phyloP scores from a whole-genome alignment of 2,329 filamentous ascomycete genomes.

The Microcyclospora tardicrescens region DNA sequence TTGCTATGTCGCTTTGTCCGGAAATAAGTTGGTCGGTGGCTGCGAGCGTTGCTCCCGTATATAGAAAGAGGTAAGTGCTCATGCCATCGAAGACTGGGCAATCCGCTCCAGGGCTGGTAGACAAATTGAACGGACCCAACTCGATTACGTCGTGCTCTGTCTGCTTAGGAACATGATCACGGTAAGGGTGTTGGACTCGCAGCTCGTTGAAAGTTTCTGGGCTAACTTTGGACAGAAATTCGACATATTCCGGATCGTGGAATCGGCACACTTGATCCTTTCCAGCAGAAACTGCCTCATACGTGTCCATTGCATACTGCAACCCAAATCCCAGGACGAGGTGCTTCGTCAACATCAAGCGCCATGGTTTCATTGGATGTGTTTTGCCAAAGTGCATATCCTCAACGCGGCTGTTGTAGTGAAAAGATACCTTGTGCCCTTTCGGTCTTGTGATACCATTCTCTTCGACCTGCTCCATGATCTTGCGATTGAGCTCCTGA shows the following conservation, averaged over 20 bases:
- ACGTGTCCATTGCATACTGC: slow-evolving; percentile 93
- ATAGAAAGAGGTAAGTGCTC: slow-evolving; percentile 89
- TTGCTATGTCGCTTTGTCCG: slow-evolving; percentile 82
- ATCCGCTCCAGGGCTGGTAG: slow-evolving; percentile 53
- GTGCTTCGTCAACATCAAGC: slow-evolving; percentile 86
- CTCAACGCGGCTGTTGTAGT: slow-evolving; percentile 90
- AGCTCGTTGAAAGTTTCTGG: slow-evolving; percentile 36
- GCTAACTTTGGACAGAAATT: slow-evolving; percentile 51
- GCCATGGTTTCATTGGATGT: slow-evolving; percentile 99
- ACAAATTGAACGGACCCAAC: slow-evolving; percentile 60
- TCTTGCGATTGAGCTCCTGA: slow-evolving; percentile 36
- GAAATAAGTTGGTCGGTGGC: slow-evolving; percentile 81
- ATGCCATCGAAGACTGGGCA: slow-evolving; percentile 94
- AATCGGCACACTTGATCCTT: slow-evolving; percentile 80
- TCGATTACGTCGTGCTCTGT: slow-evolving; percentile 31
- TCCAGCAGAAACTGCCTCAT: slow-evolving; percentile 69
- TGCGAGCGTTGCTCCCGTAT: slow-evolving; percentile 79
- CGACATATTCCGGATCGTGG: slow-evolving; percentile 78
- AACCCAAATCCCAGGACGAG: slow-evolving; percentile 91
- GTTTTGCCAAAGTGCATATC: slow-evolving; percentile 93
- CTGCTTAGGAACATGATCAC: slow-evolving; percentile 28
- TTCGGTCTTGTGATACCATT: slow-evolving; percentile 66
- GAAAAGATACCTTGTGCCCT: slow-evolving; percentile 86
- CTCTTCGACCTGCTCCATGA: slow-evolving; percentile 40
- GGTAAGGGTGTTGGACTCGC: slow-evolving; percentile 33